phyloP scores from a whole-genome alignment of 2,329 filamentous ascomycete genomes.

The Alternaria alternata region DNA sequence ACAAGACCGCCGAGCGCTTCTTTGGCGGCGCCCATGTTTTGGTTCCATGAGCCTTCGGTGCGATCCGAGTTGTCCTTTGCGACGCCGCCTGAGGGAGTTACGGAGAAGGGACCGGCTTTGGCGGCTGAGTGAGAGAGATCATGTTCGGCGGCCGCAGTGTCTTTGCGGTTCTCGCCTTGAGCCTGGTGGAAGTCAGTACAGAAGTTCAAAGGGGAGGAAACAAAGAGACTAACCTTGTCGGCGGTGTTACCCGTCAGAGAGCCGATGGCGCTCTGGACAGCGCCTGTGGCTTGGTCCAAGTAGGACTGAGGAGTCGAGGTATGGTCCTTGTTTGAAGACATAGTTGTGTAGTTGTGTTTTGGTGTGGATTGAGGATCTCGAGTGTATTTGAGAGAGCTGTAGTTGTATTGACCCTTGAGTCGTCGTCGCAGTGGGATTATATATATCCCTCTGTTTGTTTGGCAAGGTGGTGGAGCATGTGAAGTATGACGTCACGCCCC shows the following conservation, averaged over 20 bases:
- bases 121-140: conserved; percentile 77
- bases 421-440: background rate
- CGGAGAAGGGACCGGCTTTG: conserved; percentile 76
- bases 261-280: conserved; percentile 76
- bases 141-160: conserved; percentile 71
- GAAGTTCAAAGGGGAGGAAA: background rate
- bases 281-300: conserved; percentile 71
- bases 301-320: conserved; percentile 80
- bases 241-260: conserved; percentile 74
- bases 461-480: conserved; percentile 7
- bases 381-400: background rate
- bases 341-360: conserved; percentile 50
- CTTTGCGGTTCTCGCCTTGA: conserved; percentile 71
- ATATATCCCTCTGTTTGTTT: conserved; percentile 12
- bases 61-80: conserved; percentile 78
- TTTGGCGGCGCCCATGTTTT: conserved; percentile 87
- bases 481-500: conserved; percentile 22
- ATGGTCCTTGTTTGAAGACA: conserved; percentile 58
- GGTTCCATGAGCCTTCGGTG: conserved; percentile 78
- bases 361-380: background rate
- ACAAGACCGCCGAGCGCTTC: conserved; percentile 78
- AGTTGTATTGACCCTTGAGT: background rate
- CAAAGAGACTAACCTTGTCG: conserved; percentile 63
- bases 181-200: conserved; percentile 50
- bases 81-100: conserved; percentile 73